Percentiles rank a stretch among this genome's conserved stretches.
Evolutionary conservation across 371 early-diverging fungal genomes (phyloP).

Genomic region (Umbelopsis sp.): DNA sequence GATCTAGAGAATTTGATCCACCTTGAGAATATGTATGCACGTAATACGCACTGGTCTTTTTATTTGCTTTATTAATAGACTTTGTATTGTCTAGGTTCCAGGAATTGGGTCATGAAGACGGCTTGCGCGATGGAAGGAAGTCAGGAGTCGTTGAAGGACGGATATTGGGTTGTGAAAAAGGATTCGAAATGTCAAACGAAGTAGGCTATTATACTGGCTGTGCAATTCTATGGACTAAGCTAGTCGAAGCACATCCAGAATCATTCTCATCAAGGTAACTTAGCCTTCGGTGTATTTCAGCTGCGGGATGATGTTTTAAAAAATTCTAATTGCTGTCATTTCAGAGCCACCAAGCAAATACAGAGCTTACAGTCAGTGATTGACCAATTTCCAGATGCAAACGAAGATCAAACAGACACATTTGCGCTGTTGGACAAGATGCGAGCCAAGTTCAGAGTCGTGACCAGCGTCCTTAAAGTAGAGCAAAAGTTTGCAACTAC

Average conservation of each 20-base stretch:
- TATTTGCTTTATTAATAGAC: neutral
- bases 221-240: conserved; percentile 62
- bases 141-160: conserved; percentile 74
- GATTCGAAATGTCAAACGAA: conserved; percentile 71
- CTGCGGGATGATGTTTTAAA: neutral
- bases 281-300: neutral
- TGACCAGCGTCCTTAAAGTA: conserved; percentile 57
- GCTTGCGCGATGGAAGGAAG: conserved; percentile 62
- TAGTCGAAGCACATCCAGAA: conserved; percentile 42
- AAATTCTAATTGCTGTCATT: neutral
- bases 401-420: conserved; percentile 61
- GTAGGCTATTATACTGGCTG: conserved; percentile 77
- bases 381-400: conserved; percentile 58
- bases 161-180: conserved; percentile 74
- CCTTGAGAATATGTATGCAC: conserved; percentile 63
- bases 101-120: conserved; percentile 69
- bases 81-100: conserved; percentile 54
- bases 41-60: neutral
- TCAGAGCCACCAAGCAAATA: conserved; percentile 52
- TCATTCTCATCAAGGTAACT: conserved; percentile 49
- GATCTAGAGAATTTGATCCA: conserved; percentile 63
- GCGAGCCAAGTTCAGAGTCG: conserved; percentile 63
- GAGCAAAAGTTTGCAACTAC: conserved; percentile 43
- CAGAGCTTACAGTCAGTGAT: conserved; percentile 49
- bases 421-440: conserved; percentile 60